A percentile compares a stretch with the other conserved stretches of the same genome.
phyloP scores from a whole-genome alignment of 2,329 filamentous ascomycete genomes.

The Colletotrichum kahawae region DNA sequence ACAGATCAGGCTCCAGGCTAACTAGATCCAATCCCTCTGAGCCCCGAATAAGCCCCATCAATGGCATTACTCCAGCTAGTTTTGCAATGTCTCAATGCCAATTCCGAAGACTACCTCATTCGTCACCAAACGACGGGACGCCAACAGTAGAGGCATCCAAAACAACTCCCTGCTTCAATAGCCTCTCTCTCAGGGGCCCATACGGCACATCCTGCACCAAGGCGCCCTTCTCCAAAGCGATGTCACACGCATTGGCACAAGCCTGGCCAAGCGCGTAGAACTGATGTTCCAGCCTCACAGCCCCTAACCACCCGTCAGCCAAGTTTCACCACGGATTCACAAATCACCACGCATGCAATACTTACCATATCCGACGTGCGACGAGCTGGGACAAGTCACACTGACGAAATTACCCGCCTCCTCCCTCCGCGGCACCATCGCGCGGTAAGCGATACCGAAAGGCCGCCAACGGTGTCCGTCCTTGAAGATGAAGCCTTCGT shows the following conservation, averaged over 20 bases:
- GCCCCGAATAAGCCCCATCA: neutral
- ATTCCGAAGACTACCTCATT: neutral
- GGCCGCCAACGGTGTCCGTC: constrained; percentile 23
- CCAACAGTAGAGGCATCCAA: neutral
- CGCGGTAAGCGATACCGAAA: constrained; percentile 21
- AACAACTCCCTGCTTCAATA: neutral
- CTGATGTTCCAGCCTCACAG: constrained; percentile 16
- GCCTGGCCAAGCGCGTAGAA: constrained; percentile 16
- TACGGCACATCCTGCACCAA: constrained; percentile 3
- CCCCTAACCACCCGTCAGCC: neutral
- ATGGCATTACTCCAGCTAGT: neutral
- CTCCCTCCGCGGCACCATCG: constrained; percentile 13
- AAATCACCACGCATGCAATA: neutral
- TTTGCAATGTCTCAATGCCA: neutral
- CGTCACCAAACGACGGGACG: neutral
- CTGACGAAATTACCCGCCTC: constrained; percentile 21
- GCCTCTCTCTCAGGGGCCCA: neutral
- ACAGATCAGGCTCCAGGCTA: neutral
- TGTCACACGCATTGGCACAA: constrained; percentile 14
- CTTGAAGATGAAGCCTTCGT: constrained; percentile 28
- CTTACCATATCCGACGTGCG: constrained; percentile 19
- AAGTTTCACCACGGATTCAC: neutral
- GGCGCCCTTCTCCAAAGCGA: neutral
- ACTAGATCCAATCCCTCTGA: neutral
- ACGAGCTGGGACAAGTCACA: constrained; percentile 20